phyloP scores from a whole-genome alignment of 2,329 filamentous ascomycete genomes.

The Verticillium longisporum region DNA sequence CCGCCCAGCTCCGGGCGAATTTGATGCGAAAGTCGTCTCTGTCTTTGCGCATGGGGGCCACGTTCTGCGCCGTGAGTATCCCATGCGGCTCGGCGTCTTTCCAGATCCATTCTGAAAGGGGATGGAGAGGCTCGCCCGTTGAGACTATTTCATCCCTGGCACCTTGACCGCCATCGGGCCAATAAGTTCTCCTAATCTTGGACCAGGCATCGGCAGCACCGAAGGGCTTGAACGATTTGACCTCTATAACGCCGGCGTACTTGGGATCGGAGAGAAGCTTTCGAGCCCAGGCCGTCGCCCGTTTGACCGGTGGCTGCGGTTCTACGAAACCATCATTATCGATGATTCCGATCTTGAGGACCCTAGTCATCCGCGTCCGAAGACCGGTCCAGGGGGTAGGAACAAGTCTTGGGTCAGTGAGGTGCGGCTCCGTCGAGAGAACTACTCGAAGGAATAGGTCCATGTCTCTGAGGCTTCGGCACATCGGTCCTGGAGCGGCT shows the following conservation, averaged over 20 bases:
- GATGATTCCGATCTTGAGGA: constrained; percentile 36
- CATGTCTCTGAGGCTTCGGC: constrained; percentile 22
- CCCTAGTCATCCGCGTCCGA: constrained; percentile 6
- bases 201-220: constrained; percentile 19
- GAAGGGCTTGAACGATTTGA: constrained; percentile 27
- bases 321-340: constrained; percentile 26
- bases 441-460: constrained; percentile 23
- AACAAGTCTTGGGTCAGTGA: constrained; percentile 19
- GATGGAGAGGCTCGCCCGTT: constrained; percentile 35
- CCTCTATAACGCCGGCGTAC: constrained; percentile 14
- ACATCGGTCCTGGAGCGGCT: constrained; percentile 25
- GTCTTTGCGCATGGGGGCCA: constrained; percentile 17
- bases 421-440: constrained; percentile 15
- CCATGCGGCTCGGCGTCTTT: constrained; percentile 18
- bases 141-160: constrained; percentile 23
- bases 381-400: constrained; percentile 23
- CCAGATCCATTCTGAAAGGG: constrained; percentile 33
- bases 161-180: constrained; percentile 32
- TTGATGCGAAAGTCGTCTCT: constrained; percentile 23
- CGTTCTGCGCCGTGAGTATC: constrained; percentile 14
- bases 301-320: constrained; percentile 28
- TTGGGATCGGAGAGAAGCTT: constrained; percentile 10
- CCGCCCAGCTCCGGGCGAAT: constrained; percentile 25
- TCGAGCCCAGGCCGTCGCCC: constrained; percentile 23
- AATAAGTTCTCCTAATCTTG: constrained; percentile 34